Percentiles rank a stretch among this genome's conserved stretches.
phyloP scores from a whole-genome alignment of 1,284 basidiomycete species.

The Hortiboletus rubellus region DNA sequence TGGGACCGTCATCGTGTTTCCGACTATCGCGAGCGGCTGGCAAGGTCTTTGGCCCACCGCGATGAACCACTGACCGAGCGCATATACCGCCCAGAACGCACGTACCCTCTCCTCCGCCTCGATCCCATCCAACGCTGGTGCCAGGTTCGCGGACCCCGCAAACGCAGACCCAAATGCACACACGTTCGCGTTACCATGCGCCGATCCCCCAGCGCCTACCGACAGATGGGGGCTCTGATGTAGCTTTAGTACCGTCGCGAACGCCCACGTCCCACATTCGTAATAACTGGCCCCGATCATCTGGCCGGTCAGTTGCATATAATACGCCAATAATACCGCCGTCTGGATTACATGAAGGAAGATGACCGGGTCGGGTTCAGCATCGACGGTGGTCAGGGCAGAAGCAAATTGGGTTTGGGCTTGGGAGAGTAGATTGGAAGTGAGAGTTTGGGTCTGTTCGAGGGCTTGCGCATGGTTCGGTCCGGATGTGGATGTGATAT shows the following conservation, averaged over 20 bases:
- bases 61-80: slow-evolving; percentile 42
- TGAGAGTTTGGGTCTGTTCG: slow-evolving; percentile 7
- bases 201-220: neutral
- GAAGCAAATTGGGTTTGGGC: slow-evolving; percentile 31
- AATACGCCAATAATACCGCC: slow-evolving; percentile 45
- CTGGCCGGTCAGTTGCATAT: slow-evolving; percentile 44
- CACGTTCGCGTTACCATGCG: neutral
- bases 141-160: slow-evolving; percentile 24
- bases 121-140: slow-evolving; percentile 38
- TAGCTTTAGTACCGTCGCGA: slow-evolving; percentile 39
- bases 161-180: neutral
- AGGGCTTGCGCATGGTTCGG: slow-evolving; percentile 11
- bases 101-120: slow-evolving; percentile 50
- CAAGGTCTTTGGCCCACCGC: slow-evolving; percentile 36
- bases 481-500: slow-evolving; percentile 26
- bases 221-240: slow-evolving; percentile 27
- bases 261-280: slow-evolving; percentile 39
- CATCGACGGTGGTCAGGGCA: slow-evolving; percentile 16
- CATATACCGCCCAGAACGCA: slow-evolving; percentile 48
- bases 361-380: slow-evolving; percentile 26
- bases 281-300: slow-evolving; percentile 46
- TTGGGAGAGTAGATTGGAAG: slow-evolving; percentile 33
- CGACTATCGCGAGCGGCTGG: slow-evolving; percentile 10
- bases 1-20: slow-evolving; percentile 40
- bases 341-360: slow-evolving; percentile 50